Percentiles rank a stretch among this genome's conserved stretches.
These are phyloP conservation scores for Kazachstania kunashirensis DNA, from an alignment of 805 yeast genomes.

Conservation along the genomic window DNA sequence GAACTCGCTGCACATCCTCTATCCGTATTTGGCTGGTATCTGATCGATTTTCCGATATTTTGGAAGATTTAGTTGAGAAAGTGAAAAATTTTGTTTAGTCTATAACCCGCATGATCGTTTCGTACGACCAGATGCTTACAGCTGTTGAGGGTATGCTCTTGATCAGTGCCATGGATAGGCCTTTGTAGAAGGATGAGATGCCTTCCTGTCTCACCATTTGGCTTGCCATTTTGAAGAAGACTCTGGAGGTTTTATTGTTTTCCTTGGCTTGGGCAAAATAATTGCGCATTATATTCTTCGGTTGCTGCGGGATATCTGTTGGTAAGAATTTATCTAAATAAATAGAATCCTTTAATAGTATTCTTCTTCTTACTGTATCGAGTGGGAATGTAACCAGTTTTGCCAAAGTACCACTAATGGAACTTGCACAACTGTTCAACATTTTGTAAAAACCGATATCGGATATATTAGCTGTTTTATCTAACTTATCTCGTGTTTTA, in stretches of 20 bases:
- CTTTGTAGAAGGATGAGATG: conserved; percentile 55
- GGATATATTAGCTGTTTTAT: conserved; percentile 2
- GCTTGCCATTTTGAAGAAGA: conserved; percentile 24
- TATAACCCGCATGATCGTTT: conserved; percentile 15
- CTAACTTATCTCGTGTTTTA: conserved; percentile 9
- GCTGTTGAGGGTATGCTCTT: conserved; percentile 74
- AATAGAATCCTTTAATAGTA: conserved; percentile 1
- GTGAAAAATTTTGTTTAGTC: not conserved
- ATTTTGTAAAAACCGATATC: conserved; percentile 7
- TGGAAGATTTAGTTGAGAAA: no score
- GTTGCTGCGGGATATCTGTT: no score
- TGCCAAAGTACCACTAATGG: conserved; percentile 65
- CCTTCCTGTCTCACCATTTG: conserved; percentile 48
- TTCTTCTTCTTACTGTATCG: conserved; percentile 52
- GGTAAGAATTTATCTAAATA: not conserved
- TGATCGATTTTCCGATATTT: no score
- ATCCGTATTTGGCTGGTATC: no score
- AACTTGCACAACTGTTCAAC: conserved; percentile 52
- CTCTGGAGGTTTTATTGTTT: no score
- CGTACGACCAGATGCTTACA: conserved; percentile 52
- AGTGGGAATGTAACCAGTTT: conserved; percentile 75
- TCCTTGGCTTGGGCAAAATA: no score
- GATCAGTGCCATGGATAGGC: conserved; percentile 54
- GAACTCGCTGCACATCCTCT: no score
- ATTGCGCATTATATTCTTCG: no score